These are phyloP conservation scores for Plasmodium cynomolgi DNA, from an alignment of 169 alveolate genomes.

Conservation along the genomic window DNA sequence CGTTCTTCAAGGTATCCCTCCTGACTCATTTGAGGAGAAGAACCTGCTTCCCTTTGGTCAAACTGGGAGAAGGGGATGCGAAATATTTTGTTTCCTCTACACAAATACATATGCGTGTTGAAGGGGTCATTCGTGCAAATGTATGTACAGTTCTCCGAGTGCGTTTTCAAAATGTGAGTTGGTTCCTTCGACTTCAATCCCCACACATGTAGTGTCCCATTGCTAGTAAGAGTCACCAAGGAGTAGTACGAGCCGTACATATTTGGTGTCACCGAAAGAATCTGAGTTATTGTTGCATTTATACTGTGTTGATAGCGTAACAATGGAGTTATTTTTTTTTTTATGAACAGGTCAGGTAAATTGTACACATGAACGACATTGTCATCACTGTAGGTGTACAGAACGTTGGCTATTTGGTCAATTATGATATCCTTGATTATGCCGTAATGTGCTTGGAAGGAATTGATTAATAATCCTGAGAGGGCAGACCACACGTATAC, in stretches of 20 bases:
- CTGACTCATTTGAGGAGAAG: not conserved
- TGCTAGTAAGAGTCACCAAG: slow-evolving; percentile 37
- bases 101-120: slow-evolving; percentile 68
- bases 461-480: slow-evolving; percentile 60
- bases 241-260: slow-evolving; percentile 38
- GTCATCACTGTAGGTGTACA: slow-evolving; percentile 73
- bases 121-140: slow-evolving; percentile 69
- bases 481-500: slow-evolving; percentile 53
- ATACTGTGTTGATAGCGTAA: slow-evolving; percentile 58
- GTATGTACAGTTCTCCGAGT: slow-evolving; percentile 31
- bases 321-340: slow-evolving; percentile 34
- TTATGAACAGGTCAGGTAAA: slow-evolving; percentile 63
- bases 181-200: slow-evolving; percentile 58
- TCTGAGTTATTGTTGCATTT: slow-evolving; percentile 67
- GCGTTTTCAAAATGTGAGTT: slow-evolving; percentile 44
- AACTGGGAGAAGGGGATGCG: slow-evolving; percentile 44
- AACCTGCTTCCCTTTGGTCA: not conserved
- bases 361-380: slow-evolving; percentile 60
- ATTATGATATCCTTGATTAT: slow-evolving; percentile 48
- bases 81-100: slow-evolving; percentile 56
- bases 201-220: slow-evolving; percentile 52
- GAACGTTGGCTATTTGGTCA: slow-evolving; percentile 47
- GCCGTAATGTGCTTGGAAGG: slow-evolving; percentile 75
- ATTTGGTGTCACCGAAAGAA: slow-evolving; percentile 52
- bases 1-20: not conserved